A percentile compares a stretch with the other conserved stretches of the same genome.
Evolutionary conservation across 2,329 filamentous ascomycete genomes (phyloP).

Genomic region (Alternaria sp.): DNA sequence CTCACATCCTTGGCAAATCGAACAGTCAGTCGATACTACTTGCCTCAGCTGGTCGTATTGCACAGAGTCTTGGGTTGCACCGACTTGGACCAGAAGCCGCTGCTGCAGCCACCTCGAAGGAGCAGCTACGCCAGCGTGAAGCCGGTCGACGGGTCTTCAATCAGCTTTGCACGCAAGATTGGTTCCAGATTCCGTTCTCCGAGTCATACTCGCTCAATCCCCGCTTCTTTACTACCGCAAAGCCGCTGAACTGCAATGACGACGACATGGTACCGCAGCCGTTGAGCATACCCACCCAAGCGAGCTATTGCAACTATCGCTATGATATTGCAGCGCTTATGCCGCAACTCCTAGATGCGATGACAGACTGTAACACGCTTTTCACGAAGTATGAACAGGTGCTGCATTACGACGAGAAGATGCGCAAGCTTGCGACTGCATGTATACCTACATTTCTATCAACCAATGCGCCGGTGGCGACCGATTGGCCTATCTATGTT

Average conservation of each 20-base stretch:
- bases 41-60: constrained; percentile 54
- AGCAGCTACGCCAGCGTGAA: constrained; percentile 32
- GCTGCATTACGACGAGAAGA: constrained; percentile 45
- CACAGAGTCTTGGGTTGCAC: constrained; percentile 56
- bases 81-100: constrained; percentile 36
- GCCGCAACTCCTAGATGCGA: constrained; percentile 47
- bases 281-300: constrained; percentile 33
- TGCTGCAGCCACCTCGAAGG: background rate
- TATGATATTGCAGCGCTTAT: constrained; percentile 49
- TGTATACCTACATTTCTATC: constrained; percentile 42
- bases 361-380: constrained; percentile 42
- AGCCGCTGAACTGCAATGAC: constrained; percentile 46
- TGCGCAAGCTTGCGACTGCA: constrained; percentile 46
- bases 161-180: constrained; percentile 51
- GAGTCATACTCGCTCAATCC: constrained; percentile 48
- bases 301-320: constrained; percentile 45
- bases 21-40: constrained; percentile 55
- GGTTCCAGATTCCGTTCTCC: constrained; percentile 51
- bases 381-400: constrained; percentile 53
- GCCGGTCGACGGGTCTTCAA: constrained; percentile 45
- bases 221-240: constrained; percentile 32
- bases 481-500: constrained; percentile 46
- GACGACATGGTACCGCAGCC: constrained; percentile 22
- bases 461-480: constrained; percentile 35
- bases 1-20: constrained; percentile 55